Base-by-base conservation (phyloP, 2,329 filamentous ascomycete genomes). In the Canariomyces notabilis region DNA sequence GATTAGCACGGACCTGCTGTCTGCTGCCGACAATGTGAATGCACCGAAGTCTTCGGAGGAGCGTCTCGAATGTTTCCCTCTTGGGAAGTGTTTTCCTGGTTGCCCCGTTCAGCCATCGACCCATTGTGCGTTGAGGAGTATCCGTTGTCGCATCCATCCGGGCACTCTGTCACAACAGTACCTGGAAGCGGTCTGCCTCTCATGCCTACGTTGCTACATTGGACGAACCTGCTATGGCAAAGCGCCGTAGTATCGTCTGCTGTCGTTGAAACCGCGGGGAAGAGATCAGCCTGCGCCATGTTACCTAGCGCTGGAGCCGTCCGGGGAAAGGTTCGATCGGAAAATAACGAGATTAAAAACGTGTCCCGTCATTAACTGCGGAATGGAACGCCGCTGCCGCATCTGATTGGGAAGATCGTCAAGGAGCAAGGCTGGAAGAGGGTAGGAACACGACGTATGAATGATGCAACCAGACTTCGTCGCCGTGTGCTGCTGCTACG, bases 341-440 rank as follows among this genome's bases (percentile, higher is more conserved):
- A 54, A 57, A 57, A 56, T 57, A 55, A 46, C 43, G 44, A 53
- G 33, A 55, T 52, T 50, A 53, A 52, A 51, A 52, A 57, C 49
- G 52, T 56, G 56, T 52, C 26, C 46, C 50, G 37, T 51, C 41
- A 52, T 53, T 52, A 40, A 50, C 42, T 53, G 52, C 54, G 56
- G 54, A 57, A 58, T 57, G 56, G 44, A 50, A 57, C 48, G 51
- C 51, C 50, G 50, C 46, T 38, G 31, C 20, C 26, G 29, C 26
- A 21, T 42, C 42, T 46, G 47, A 51, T 56, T 51, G 47, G 47
- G 46, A 46, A 49, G 34, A 44, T 48, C 44, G 46, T 41, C 41
- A 6, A 20, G 7, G 23, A n/a, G 18, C 36, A 45, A 42, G 29
- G 16, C 23, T n/a, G 19, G 15, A 19, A 34, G 36, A 16, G 36